Evolutionary conservation across 148 eudicot genomes (phyloP).

Genomic region (Spergularia bocconei): DNA sequence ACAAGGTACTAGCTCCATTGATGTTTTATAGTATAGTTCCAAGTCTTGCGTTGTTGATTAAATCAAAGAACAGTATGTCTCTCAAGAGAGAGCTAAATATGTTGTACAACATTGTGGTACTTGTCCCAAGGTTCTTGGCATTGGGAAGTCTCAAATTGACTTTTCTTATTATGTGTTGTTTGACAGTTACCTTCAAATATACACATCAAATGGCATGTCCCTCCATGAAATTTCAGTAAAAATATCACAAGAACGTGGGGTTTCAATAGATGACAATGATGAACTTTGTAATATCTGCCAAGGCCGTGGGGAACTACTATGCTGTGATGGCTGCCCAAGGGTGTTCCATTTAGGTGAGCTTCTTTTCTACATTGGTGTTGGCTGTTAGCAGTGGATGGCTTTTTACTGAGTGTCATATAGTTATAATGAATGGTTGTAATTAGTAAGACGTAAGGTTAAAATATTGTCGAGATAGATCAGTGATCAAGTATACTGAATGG

Average conservation of each 20-base stretch:
- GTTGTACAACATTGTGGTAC: background rate
- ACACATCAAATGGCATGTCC: slow-evolving; percentile 80
- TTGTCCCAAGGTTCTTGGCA: background rate
- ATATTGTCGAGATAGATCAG: background rate
- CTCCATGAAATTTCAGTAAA: slow-evolving; percentile 73
- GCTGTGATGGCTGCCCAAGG: slow-evolving; percentile 88
- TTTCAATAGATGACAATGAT: slow-evolving; percentile 62
- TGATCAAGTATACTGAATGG: background rate
- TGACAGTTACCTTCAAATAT: slow-evolving; percentile 72
- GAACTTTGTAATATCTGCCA: slow-evolving; percentile 77
- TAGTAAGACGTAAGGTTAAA: slow-evolving; percentile 2
- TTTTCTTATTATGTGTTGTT: background rate
- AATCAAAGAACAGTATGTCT: background rate
- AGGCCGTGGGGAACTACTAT: slow-evolving; percentile 62
- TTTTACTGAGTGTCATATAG: background rate
- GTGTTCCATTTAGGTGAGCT: slow-evolving; percentile 72
- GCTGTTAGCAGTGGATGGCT: background rate
- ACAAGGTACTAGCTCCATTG: no score
- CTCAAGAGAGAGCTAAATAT: background rate
- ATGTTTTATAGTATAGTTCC: background rate
- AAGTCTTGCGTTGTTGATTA: background rate
- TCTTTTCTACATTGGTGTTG: background rate
- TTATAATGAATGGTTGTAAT: background rate
- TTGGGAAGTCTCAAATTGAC: slow-evolving; percentile 3
- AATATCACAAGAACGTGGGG: slow-evolving; percentile 35